Base-by-base conservation (phyloP, 768 basidiomycete species). In the Neoboletus subvelutipes region DNA sequence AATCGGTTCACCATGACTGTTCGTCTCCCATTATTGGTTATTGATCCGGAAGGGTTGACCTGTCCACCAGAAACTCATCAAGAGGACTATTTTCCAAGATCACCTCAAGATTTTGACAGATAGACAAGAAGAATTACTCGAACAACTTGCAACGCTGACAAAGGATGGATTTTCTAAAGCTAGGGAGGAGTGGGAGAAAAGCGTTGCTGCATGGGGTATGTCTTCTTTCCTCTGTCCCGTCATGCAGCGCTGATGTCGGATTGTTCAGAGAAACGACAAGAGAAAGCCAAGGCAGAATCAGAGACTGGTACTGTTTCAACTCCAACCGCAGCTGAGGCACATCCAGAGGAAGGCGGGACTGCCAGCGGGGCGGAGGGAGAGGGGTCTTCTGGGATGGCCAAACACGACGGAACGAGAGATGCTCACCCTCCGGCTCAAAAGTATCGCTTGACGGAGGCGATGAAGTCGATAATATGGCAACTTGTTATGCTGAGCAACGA, bases 1-100 rank as follows among this genome's bases (percentile, higher is more conserved):
- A 99, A 99, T 75, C 86, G 88, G 61, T 99, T 91, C 70, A 96
- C 92, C 0, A 94, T 98, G 87, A 89, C 82, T 50, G 88, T 90
- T 53, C 50, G 87, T 78, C 18, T 29, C 39, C 43, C 20, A 41
- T 47, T 33, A 0, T 50, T 37, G 26, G 9, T 40, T 13, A 10
- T 40, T 4, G 26, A 26, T 34, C 45, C 17, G 54, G 29, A 22
- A 28, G 15, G 0, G 18, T 59, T 71, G 36, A 71, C 52, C 0
- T 33, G 18, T 28, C 8, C 20, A 13, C 46, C 68, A 95, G 90
- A 98, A 97, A 86, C 81, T 98, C 45, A 90, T 94, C 71, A 94
- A 94, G 69, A 84, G 93, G 8, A 90, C 90, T n/a, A 83, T 94
- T 13, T 94, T 87, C 73, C 67, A 72, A 0, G 88, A 89, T 10